phyloP scores from a whole-genome alignment of 495 filamentous ascomycete genomes.

The Chaetomium tenue region DNA sequence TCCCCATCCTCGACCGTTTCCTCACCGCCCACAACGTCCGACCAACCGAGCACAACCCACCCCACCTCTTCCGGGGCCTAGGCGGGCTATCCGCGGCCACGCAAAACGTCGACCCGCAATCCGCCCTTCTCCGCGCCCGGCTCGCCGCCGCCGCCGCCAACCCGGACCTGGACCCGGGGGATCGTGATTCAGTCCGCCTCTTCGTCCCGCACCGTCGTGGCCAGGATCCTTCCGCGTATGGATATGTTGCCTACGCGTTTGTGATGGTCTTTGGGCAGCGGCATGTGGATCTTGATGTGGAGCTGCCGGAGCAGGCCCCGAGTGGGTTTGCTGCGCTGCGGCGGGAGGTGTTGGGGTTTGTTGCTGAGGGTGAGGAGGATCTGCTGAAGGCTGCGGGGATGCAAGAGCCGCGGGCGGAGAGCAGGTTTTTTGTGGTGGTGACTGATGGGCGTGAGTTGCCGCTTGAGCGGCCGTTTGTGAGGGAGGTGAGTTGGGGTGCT shows the following conservation, averaged over 20 bases:
- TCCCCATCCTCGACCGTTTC: neutral
- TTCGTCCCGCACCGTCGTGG: conserved; percentile 7
- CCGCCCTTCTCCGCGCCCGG: neutral
- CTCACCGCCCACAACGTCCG: neutral
- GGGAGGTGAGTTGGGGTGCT: conserved; percentile 4
- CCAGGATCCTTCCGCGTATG: neutral
- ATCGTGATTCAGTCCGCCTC: neutral
- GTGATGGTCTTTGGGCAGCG: conserved; percentile 8
- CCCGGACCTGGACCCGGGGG: neutral
- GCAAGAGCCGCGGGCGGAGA: neutral
- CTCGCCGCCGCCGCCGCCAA: neutral
- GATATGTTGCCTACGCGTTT: conserved; percentile 8
- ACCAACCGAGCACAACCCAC: neutral
- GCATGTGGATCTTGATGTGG: conserved; percentile 2
- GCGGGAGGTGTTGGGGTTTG: conserved; percentile 9
- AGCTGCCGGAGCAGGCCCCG: conserved; percentile 11
- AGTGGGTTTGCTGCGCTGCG: conserved; percentile 9
- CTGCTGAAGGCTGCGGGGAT: conserved; percentile 1
- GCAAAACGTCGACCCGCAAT: neutral
- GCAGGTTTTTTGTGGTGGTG: neutral
- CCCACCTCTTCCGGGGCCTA: neutral
- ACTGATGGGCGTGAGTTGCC: conserved; percentile 3
- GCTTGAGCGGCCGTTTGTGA: conserved; percentile 11
- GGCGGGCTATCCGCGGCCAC: neutral
- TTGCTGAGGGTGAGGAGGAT: neutral